phyloP scores from a whole-genome alignment of 345 rosid genomes.

The Linum trigynum region DNA sequence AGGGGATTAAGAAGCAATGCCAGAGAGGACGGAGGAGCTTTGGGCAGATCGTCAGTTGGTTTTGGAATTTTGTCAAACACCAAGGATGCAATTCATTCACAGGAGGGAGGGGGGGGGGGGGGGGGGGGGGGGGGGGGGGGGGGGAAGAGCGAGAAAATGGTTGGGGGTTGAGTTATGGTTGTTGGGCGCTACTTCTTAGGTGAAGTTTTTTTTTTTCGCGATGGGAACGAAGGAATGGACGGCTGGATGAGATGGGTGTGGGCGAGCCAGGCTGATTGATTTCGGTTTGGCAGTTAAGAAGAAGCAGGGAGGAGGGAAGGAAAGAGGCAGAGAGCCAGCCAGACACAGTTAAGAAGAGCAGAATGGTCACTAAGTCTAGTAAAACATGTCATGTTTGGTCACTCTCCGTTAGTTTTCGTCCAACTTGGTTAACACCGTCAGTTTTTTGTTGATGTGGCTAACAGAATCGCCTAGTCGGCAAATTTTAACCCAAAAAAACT shows the following conservation, averaged over 20 bases:
- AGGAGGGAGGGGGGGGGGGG: neutral
- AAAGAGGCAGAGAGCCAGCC: neutral
- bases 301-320: no score
- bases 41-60: slow-evolving; percentile 23
- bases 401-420: no score
- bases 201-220: neutral
- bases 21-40: slow-evolving; percentile 10
- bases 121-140: neutral
- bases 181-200: slow-evolving; percentile 23
- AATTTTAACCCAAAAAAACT: no score
- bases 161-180: neutral
- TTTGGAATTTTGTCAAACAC: neutral
- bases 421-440: no score
- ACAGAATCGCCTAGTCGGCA: no score
- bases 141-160: neutral
- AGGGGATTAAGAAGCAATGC: neutral
- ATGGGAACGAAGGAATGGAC: neutral
- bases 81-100: neutral
- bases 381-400: no score
- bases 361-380: no score
- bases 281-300: slow-evolving; percentile 1
- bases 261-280: neutral
- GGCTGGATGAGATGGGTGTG: neutral
- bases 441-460: no score
- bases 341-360: no score